phyloP scores from a whole-genome alignment of 139 green algal genomes.

The Chara braunii region DNA sequence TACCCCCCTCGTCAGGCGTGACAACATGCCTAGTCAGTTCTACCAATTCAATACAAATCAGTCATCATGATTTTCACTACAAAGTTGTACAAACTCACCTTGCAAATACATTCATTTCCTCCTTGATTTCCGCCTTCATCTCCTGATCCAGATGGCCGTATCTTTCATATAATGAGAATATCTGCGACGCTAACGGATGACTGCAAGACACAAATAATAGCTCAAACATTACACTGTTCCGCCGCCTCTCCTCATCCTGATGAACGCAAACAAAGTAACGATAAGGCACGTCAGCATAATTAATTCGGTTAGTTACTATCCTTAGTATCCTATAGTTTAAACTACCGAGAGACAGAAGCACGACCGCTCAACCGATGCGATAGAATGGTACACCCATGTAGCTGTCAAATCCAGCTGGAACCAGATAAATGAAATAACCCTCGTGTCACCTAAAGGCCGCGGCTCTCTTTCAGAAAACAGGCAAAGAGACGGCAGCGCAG shows the following conservation, averaged over 20 bases:
- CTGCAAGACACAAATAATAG: constrained; percentile 63
- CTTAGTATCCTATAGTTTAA: not conserved
- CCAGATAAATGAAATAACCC: no score
- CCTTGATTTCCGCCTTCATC: not conserved
- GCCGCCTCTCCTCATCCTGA: constrained; percentile 43
- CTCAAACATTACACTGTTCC: constrained; percentile 40
- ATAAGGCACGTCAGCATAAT: constrained; percentile 8
- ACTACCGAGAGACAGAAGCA: not conserved
- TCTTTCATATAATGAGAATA: constrained; percentile 59
- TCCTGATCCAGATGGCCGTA: constrained; percentile 25
- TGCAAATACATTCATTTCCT: constrained; percentile 8
- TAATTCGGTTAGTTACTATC: not conserved
- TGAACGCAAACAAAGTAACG: not conserved
- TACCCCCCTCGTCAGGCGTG: no score
- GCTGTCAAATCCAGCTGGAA: constrained; percentile 2
- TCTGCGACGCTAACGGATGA: constrained; percentile 65
- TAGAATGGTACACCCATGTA: not conserved
- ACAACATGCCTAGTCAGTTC: no score
- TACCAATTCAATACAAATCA: no score
- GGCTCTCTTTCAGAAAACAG: no score
- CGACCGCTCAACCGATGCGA: not conserved
- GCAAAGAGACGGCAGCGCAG: no score
- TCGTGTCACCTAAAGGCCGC: no score
- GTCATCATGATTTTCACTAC: no score
- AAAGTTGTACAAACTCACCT: no score